These are phyloP conservation scores for Ascoidea tarda DNA, from an alignment of 805 yeast genomes.

Conservation along the genomic window DNA sequence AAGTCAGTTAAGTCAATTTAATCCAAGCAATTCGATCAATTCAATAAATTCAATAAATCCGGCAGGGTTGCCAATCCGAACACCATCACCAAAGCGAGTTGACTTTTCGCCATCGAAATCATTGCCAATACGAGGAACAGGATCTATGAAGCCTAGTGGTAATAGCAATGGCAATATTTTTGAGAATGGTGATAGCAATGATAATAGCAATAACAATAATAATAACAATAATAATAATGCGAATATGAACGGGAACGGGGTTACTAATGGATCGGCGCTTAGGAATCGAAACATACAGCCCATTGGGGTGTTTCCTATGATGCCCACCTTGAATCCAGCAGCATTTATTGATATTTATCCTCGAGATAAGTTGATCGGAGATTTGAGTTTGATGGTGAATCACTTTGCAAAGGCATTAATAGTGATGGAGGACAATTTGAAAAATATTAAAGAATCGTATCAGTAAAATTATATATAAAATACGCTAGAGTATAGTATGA, in stretches of 20 bases:
- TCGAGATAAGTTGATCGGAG: slow-evolving; percentile 16
- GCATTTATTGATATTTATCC: slow-evolving; percentile 24
- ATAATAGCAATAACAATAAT: not conserved
- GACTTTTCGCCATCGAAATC: not conserved
- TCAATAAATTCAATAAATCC: not conserved
- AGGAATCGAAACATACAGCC: not conserved
- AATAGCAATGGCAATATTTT: not conserved
- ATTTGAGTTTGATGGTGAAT: slow-evolving; percentile 17
- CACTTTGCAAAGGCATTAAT: slow-evolving; percentile 14
- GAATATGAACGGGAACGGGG: not conserved
- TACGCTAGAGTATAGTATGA: too few species aligned
- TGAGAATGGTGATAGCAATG: not conserved
- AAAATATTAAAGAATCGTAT: not conserved
- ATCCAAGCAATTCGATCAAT: too few species aligned
- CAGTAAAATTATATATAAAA: not conserved
- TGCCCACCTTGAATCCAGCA: slow-evolving; percentile 19
- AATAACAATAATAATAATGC: slow-evolving; percentile 2
- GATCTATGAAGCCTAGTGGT: not conserved
- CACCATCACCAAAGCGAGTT: not conserved
- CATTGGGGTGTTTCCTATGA: slow-evolving; percentile 12
- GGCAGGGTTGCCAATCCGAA: slow-evolving; percentile 1
- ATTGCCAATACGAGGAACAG: not conserved
- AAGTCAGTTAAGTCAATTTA: too few species aligned
- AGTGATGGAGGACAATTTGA: slow-evolving; percentile 10
- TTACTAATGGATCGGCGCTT: not conserved